These are phyloP conservation scores for Hypoxylon trugodes DNA, from an alignment of 495 filamentous ascomycete genomes.

Conservation along the genomic window DNA sequence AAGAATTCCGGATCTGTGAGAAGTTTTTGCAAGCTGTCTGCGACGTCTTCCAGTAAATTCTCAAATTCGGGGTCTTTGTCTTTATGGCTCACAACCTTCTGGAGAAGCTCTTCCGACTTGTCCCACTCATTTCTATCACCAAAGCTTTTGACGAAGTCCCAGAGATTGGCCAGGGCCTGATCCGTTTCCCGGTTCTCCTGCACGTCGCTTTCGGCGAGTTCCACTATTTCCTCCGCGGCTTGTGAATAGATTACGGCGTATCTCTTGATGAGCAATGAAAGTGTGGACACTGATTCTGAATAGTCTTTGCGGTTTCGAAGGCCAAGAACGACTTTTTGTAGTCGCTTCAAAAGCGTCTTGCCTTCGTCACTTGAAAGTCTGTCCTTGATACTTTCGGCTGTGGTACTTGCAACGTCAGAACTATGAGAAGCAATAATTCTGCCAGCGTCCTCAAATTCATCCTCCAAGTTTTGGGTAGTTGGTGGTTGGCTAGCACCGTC, in stretches of 20 bases:
- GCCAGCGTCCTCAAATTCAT: slow-evolving; percentile 69
- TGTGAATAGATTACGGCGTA: slow-evolving; percentile 81
- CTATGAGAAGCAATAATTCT: slow-evolving; percentile 70
- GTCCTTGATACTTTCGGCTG: slow-evolving; percentile 70
- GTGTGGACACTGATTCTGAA: slow-evolving; percentile 80
- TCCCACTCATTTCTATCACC: slow-evolving; percentile 81
- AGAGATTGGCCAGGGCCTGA: slow-evolving; percentile 77
- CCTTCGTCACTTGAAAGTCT: slow-evolving; percentile 75
- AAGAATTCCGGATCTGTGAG: slow-evolving; percentile 88
- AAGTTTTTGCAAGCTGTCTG: slow-evolving; percentile 77
- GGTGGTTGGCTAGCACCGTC: slow-evolving; percentile 61
- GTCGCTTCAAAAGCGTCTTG: slow-evolving; percentile 73
- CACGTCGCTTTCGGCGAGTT: slow-evolving; percentile 71
- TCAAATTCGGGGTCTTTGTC: slow-evolving; percentile 87
- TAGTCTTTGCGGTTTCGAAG: slow-evolving; percentile 82
- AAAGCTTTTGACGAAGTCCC: slow-evolving; percentile 78
- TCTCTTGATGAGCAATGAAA: slow-evolving; percentile 76
- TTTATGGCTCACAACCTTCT: slow-evolving; percentile 75
- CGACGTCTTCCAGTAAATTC: slow-evolving; percentile 72
- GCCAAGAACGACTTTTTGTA: slow-evolving; percentile 79
- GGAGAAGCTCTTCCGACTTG: slow-evolving; percentile 68
- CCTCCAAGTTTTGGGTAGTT: slow-evolving; percentile 66
- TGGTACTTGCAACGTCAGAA: slow-evolving; percentile 69
- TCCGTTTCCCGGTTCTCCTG: slow-evolving; percentile 77
- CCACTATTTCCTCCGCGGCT: slow-evolving; percentile 69